Percentiles rank a stretch among this genome's conserved stretches.
These are phyloP conservation scores for Cladosporium sp. DNA, from an alignment of 2,329 filamentous ascomycete species.

Conservation along the genomic window DNA sequence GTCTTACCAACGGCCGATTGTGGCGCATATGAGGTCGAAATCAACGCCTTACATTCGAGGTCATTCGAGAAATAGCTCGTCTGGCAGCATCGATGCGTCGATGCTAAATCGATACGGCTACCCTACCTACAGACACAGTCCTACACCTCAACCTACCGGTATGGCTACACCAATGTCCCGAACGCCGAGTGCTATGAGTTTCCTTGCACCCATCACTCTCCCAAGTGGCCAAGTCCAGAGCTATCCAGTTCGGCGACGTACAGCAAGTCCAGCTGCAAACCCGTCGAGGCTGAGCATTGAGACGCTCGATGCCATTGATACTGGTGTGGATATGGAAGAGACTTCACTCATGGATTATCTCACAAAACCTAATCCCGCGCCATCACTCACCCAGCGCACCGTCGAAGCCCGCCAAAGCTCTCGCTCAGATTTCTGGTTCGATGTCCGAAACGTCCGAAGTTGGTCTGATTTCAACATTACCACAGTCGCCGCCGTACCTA, in stretches of 20 bases:
- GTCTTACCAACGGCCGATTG: slow-evolving; percentile 18
- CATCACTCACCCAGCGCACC: slow-evolving; percentile 67
- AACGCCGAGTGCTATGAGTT: slow-evolving; percentile 30
- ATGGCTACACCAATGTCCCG: slow-evolving; percentile 23
- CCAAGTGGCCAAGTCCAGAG: slow-evolving; percentile 26
- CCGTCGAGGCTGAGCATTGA: slow-evolving; percentile 39
- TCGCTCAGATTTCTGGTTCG: slow-evolving; percentile 91
- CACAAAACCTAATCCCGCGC: slow-evolving; percentile 70
- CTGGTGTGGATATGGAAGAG: slow-evolving; percentile 33
- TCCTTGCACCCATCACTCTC: slow-evolving; percentile 30
- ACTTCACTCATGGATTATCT: slow-evolving; percentile 75
- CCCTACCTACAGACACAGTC: slow-evolving; percentile 61
- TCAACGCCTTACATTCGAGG: slow-evolving; percentile 23
- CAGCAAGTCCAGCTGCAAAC: slow-evolving; percentile 33
- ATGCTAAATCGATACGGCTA: slow-evolving; percentile 59
- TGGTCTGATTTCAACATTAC: slow-evolving; percentile 75
- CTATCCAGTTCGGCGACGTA: slow-evolving; percentile 24
- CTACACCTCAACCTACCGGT: slow-evolving; percentile 29
- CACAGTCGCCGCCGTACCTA: slow-evolving; percentile 66
- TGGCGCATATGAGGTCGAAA: slow-evolving; percentile 22
- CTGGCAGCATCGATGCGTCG: slow-evolving; percentile 28
- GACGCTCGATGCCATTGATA: slow-evolving; percentile 29
- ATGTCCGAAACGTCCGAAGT: slow-evolving; percentile 76
- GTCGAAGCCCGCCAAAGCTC: slow-evolving; percentile 65
- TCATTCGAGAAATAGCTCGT: slow-evolving; percentile 28